Base-by-base conservation (phyloP, 2,329 filamentous ascomycete genomes). In the Delphinella strobiligena region DNA sequence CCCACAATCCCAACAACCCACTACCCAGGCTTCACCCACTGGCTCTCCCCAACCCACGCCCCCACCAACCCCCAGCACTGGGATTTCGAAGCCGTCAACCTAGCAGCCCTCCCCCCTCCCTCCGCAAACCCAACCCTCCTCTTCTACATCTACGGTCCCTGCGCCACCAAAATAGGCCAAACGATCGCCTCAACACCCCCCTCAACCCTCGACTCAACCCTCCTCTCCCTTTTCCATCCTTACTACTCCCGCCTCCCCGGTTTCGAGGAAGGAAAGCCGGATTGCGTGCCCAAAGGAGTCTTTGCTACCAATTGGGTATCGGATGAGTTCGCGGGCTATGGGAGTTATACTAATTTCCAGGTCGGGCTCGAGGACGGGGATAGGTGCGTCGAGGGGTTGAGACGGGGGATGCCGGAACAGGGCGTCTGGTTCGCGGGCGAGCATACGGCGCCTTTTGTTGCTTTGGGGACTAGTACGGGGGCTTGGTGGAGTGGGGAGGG, bases 401-500 rank as follows among this genome's bases (percentile, higher is more conserved):
- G 75, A 17, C 52, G 59, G 2, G 72, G 72, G 0, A 52, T 69
- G 47, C 78, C 78, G 1, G 75, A 75, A 10, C 64, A 75, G 16
- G 78, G 82, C 0, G 54, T 94, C 7, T 94, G 87, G 87, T 68
- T 94, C 48, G 87, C 87, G 0, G 87, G 87, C 0, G 87, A 94
- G 61, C 87, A 94, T 61, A 93, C 86, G 16, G 80, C 85, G 40
- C 87, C 88, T 4, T 93, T 94, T 63, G 78, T 93, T 19, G 87
- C 83, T 9, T 60, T 95, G 45, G 89, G 88, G 0, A 95, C 88
- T 4, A 82, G 80, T 10, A 93, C 86, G 1, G 89, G 89, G 1
- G 89, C 89, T 9, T 95, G 86, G 58, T 93, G 85, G 85, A 86
- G 82, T 56, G 88, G 88, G 1, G 85, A 93, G 63, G 73, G 71